phyloP scores from a whole-genome alignment of 2,329 filamentous ascomycete genomes.

The Exophiala sp. region DNA sequence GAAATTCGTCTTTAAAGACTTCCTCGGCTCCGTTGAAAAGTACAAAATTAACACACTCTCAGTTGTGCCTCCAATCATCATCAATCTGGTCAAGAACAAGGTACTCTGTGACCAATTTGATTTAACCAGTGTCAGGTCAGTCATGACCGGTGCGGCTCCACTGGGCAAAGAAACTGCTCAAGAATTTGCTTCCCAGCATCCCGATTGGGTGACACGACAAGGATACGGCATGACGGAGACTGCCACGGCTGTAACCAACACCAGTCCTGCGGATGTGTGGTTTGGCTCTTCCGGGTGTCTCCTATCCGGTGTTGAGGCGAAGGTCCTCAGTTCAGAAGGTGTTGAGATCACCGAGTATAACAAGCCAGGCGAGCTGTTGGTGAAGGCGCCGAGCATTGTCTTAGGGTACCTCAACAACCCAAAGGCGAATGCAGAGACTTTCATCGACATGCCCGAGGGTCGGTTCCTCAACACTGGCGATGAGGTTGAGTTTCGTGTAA shows the following conservation, averaged over 20 bases:
- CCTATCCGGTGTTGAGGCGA: slow-evolving; percentile 60
- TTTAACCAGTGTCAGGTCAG: slow-evolving; percentile 59
- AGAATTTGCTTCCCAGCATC: slow-evolving; percentile 61
- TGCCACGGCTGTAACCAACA: slow-evolving; percentile 63
- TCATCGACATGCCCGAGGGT: slow-evolving; percentile 48
- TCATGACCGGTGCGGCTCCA: slow-evolving; percentile 75
- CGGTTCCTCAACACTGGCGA: slow-evolving; percentile 79
- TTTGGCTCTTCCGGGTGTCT: slow-evolving; percentile 69
- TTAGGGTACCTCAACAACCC: slow-evolving; percentile 84
- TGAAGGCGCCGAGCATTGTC: slow-evolving; percentile 73
- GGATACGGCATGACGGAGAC: slow-evolving; percentile 79
- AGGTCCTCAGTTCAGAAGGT: slow-evolving; percentile 65
- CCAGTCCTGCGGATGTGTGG: slow-evolving; percentile 57
- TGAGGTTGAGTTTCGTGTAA: slow-evolving; percentile 66
- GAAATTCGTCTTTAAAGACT: slow-evolving; percentile 68
- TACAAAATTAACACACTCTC: slow-evolving; percentile 66
- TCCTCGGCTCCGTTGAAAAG: slow-evolving; percentile 62
- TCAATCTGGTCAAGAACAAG: slow-evolving; percentile 66
- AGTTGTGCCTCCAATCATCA: slow-evolving; percentile 76
- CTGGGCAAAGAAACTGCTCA: slow-evolving; percentile 68
- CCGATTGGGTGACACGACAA: slow-evolving; percentile 62
- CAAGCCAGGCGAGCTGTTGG: slow-evolving; percentile 74
- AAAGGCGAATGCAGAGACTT: slow-evolving; percentile 76
- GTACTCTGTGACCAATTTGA: slow-evolving; percentile 63
- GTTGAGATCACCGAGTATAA: slow-evolving; percentile 67